Conservation (phyloP, 208 protist genomes). For the Wallacemonas collosoma region DNA sequence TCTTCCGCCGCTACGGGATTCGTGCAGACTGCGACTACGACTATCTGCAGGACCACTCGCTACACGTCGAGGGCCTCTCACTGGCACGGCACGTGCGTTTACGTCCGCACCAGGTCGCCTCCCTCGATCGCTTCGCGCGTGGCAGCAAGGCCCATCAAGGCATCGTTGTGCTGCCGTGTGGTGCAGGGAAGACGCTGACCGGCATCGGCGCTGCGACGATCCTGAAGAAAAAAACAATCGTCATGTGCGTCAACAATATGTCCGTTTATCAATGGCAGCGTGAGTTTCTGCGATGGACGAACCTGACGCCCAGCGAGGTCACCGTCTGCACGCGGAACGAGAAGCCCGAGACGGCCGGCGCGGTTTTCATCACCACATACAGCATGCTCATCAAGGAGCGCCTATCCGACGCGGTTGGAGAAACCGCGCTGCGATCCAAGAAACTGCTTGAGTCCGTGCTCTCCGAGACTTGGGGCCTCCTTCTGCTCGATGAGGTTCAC, state of each 20-base stretch:
- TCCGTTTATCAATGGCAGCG: constrained; percentile 97
- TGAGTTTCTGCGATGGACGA: constrained; percentile 95
- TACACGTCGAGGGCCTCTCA: constrained; percentile 56
- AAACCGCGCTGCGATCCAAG: constrained; percentile 51
- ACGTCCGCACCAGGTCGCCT: constrained; percentile 86
- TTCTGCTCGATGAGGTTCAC: constrained; percentile 99
- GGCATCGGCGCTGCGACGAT: constrained; percentile 96
- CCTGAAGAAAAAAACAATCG: constrained; percentile 94
- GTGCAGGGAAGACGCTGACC: constrained; percentile 99
- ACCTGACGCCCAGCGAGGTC: constrained; percentile 62
- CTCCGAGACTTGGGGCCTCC: constrained; percentile 95
- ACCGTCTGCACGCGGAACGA: constrained; percentile 86
- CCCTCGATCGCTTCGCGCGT: constrained; percentile 81
- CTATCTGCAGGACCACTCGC: constrained; percentile 69
- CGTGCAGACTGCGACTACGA: constrained; percentile 90
- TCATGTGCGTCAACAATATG: constrained; percentile 96
- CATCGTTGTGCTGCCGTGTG: constrained; percentile 99
- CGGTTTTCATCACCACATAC: constrained; percentile 99
- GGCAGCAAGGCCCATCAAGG: constrained; percentile 92
- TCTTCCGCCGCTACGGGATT: constrained; percentile 73
- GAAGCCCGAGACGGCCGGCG: constrained; percentile 70
- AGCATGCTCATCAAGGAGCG: constrained; percentile 96
- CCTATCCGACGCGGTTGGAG: constrained; percentile 39
- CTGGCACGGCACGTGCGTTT: constrained; percentile 71
- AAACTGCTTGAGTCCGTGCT: constrained; percentile 69